Conservation (phyloP, 2,329 filamentous ascomycete genomes). For the Ceratocystis destructans region DNA sequence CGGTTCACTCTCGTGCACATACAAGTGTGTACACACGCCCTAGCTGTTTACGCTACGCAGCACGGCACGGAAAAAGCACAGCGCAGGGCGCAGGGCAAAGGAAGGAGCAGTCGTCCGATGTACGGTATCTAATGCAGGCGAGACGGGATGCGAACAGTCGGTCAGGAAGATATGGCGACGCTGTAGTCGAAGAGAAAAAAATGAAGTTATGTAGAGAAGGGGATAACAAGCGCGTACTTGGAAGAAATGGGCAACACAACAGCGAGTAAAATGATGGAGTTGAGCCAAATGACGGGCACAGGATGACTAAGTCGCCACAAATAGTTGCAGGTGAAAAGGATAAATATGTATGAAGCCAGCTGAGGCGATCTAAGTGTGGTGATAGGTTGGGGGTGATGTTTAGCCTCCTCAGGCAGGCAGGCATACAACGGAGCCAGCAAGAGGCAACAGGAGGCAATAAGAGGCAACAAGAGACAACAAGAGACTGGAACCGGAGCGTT, state of each 20-base stretch:
- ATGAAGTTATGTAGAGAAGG: background rate
- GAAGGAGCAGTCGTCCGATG: constrained; percentile 4
- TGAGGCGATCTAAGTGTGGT: background rate
- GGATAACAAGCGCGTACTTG: too few relatives aligned
- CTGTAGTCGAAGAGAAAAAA: background rate
- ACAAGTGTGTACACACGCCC: background rate
- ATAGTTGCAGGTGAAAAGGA: background rate
- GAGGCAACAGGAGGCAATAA: too few relatives aligned
- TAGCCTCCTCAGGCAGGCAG: too few relatives aligned
- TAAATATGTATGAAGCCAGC: background rate
- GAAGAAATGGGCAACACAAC: too few relatives aligned
- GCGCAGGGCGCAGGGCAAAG: constrained; percentile 1
- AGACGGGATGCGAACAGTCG: background rate
- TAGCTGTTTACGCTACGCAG: background rate
- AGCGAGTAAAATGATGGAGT: too few relatives aligned
- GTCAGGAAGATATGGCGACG: background rate
- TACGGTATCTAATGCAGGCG: background rate
- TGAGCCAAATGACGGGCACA: background rate
- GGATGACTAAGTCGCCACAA: background rate
- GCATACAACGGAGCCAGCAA: too few relatives aligned
- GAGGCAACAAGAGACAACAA: too few relatives aligned
- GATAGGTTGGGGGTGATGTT: background rate
- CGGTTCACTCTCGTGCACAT: background rate
- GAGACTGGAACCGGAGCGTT: too few relatives aligned
- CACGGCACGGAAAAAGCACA: background rate